phyloP scores from a whole-genome alignment of 2,329 filamentous ascomycete genomes.

The Helotiales sp. region DNA sequence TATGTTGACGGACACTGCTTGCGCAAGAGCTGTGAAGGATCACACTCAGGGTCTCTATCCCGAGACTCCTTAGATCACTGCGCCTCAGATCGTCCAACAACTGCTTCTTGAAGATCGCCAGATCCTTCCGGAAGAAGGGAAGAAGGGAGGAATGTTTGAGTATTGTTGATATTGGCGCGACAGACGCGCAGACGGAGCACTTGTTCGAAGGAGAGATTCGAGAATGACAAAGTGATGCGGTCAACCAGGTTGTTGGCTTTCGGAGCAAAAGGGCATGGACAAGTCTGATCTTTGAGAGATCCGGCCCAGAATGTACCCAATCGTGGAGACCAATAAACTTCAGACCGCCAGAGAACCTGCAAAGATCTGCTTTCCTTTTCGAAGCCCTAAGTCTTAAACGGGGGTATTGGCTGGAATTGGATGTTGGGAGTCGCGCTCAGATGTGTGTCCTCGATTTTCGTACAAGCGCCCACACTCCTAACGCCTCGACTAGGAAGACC shows the following conservation, averaged over 20 bases:
- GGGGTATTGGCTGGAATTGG: constrained; percentile 6
- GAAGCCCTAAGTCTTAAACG: not conserved
- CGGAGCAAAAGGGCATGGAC: constrained; percentile 17
- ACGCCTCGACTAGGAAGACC: constrained; percentile 24
- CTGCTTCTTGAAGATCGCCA: constrained; percentile 9
- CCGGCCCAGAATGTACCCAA: constrained; percentile 19
- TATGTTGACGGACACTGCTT: constrained; percentile 14
- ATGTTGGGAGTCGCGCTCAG: constrained; percentile 21
- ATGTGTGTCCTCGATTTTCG: constrained; percentile 8
- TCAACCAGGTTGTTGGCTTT: constrained; percentile 21
- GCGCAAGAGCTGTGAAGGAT: constrained; percentile 17
- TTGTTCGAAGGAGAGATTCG: constrained; percentile 20
- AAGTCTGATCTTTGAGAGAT: constrained; percentile 25
- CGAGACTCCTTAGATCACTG: constrained; percentile 7
- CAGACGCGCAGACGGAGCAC: constrained; percentile 23
- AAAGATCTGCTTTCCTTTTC: constrained; percentile 4
- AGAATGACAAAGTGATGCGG: constrained; percentile 15
- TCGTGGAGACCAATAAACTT: constrained; percentile 18
- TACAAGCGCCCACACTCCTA: constrained; percentile 23
- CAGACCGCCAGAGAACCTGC: constrained; percentile 4
- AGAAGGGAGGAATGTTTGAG: constrained; percentile 19
- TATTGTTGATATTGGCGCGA: constrained; percentile 22
- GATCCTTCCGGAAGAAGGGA: constrained; percentile 1
- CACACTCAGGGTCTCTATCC: constrained; percentile 6
- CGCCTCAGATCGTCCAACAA: constrained; percentile 7